phyloP scores from a whole-genome alignment of 1,284 basidiomycete species.

The Moesziomyces globuligerus region DNA sequence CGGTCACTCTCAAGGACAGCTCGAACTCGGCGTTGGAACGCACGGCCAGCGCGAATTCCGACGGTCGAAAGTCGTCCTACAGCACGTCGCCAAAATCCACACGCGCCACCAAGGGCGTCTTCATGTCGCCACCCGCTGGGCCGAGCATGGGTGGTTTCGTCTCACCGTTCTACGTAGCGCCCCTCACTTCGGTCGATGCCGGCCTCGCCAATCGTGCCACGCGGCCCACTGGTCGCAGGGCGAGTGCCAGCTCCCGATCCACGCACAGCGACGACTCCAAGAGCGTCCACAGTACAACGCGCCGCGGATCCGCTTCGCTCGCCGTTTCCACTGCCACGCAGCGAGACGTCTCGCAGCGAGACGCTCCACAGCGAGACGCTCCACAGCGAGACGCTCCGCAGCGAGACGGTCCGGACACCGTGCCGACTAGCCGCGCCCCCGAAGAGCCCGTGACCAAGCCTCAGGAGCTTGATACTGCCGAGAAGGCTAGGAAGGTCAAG shows the following conservation, averaged over 20 bases:
- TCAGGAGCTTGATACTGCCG: constrained; percentile 11
- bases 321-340: constrained; percentile 9
- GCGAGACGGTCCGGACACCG: constrained; percentile 5
- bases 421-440: background rate
- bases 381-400: no score
- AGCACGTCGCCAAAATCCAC: constrained; percentile 29
- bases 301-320: constrained; percentile 26
- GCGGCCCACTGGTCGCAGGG: constrained; percentile 28
- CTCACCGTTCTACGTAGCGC: constrained; percentile 47
- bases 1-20: background rate
- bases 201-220: constrained; percentile 15
- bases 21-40: constrained; percentile 11
- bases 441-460: constrained; percentile 4
- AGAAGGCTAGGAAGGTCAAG: constrained; percentile 39
- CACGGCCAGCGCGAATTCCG: constrained; percentile 25
- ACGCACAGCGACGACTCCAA: constrained; percentile 38
- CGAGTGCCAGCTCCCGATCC: constrained; percentile 37
- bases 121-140: constrained; percentile 30
- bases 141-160: constrained; percentile 43
- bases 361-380: no score
- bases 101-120: constrained; percentile 35
- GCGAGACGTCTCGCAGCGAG: no score
- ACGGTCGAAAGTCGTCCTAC: constrained; percentile 22
- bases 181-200: constrained; percentile 36
- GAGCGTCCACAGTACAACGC: constrained; percentile 19